Base-by-base conservation (phyloP, 352 stramenopile genomes). In the Phytophthora hibernalis region DNA sequence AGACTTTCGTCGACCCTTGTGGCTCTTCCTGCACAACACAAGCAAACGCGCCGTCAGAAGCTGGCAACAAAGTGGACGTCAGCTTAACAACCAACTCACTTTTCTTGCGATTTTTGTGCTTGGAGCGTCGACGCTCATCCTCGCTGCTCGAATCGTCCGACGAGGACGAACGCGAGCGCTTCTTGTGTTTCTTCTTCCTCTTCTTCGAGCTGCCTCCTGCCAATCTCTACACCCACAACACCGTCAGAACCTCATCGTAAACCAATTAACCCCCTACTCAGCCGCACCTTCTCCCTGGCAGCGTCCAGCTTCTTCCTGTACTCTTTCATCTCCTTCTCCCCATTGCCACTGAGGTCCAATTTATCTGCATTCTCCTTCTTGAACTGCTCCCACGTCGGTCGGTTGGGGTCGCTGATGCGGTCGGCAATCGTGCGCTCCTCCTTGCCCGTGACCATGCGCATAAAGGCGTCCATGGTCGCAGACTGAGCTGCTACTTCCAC, bases 291-390 rank as follows among this genome's bases (percentile, higher is more conserved):
- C 38, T 98, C 91, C 6, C 95, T 82, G 30, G 95, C 85, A 37
- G 90, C 81, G 67, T 98, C 96, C 7, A 98, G 76, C 65, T 98
- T 83, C 64, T 93, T 93, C 37, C 95, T 77, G 77, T 98, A 98
- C 42, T 89, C 91, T 54, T 94, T 82, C 96, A 98, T 98, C 68
- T 98, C 92, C 61, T 96, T 95, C 58, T 96, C 81, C 65, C 96
- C 91, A 20, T 92, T 87, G 24, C 82, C 81, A 15, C 54, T 87
- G 45, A 98, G 63, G 57, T 98, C 89, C 18, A 98, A 73, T 68
- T 97, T 98, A 68, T 98, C 94, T 18, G 95, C 83, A 63, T 98
- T 98, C 60, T 98, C 92, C 66, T 97, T 97, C 75, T 98, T 98
- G 79, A 97, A 98, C 56, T 98, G 90, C 71, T 98, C 96, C 96